Base-by-base conservation (phyloP, 495 filamentous ascomycete genomes). In the Physcia stellaris region DNA sequence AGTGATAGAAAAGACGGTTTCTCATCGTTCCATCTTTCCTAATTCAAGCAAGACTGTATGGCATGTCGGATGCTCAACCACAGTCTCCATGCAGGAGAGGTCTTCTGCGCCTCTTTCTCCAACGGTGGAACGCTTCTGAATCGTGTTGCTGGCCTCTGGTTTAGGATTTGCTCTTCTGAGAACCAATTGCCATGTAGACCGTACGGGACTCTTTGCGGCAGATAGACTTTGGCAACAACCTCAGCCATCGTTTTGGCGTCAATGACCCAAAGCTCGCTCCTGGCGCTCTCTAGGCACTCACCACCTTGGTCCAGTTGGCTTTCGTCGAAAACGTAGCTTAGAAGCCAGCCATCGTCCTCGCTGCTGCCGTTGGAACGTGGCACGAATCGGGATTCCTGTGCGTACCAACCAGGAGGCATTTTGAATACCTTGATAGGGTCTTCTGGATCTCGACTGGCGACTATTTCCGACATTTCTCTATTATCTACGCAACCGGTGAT, bases 151-250 rank as follows among this genome's bases (percentile, higher is more conserved):
- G 49, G 46, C 22, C 59, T 54, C 48, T 73, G 68, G 2, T 42
- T 46, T 11, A 38, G 20, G 19, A 80, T 66, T 44, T 76, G 55
- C 39, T 67, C 61, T 52, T 76, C 69, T 0, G 56, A 48, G 42
- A 80, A 79, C 75, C 75, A 81, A 32, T 62, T 63, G 6, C 75
- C 75, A 58, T 81, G 77, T 39, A 81, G 52, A 1, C 77, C 75
- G 47, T 79, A 79, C 15, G 75, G 77, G 4, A 81, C 77, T 20
- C 75, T 50, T 51, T 77, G 75, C 13, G 76, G 75, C 32, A 81
- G 52, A 22, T 50, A 43, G 24, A 80, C 60, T 38, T 50, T 64
- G 7, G 64, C 68, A 19, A 76, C 55, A 1, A 80, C 61, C 5
- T 69, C 59, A 31, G 42, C 59, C 72, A 81, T 78, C 7, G 57